A percentile compares a stretch with the other conserved stretches of the same genome.
phyloP scores from a whole-genome alignment of 768 basidiomycete genomes.

The Cystofilobasidium capitatum region DNA sequence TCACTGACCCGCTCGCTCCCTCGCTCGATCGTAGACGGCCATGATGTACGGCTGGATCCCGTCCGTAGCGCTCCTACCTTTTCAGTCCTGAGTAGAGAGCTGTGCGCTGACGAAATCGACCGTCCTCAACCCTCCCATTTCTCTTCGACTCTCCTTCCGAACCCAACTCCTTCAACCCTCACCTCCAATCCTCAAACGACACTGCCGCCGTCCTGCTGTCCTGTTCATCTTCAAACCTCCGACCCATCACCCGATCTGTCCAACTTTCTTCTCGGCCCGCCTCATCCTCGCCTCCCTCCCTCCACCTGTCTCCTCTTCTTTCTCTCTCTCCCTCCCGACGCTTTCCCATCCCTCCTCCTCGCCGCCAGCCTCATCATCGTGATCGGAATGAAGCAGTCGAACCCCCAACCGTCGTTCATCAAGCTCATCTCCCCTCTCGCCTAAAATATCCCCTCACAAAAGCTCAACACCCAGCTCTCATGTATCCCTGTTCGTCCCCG shows the following conservation, averaged over 20 bases:
- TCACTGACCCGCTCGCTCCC: not conserved
- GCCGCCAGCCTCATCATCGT: constrained; percentile 23
- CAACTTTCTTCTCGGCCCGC: not conserved
- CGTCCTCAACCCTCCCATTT: too few relatives aligned
- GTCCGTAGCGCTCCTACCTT: too few relatives aligned
- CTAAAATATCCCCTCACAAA: not conserved
- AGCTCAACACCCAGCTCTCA: too few relatives aligned
- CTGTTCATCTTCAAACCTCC: not conserved
- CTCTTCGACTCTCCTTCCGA: not conserved
- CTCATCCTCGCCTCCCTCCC: not conserved
- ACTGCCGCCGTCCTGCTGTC: not conserved
- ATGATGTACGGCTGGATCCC: constrained; percentile 28
- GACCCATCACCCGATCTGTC: not conserved
- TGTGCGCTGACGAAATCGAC: too few relatives aligned
- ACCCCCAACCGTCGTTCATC: constrained; percentile 27
- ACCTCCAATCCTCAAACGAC: too few relatives aligned
- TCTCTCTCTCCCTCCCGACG: not conserved
- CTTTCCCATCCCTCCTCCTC: not conserved
- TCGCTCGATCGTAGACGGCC: not conserved
- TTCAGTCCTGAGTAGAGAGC: too few relatives aligned
- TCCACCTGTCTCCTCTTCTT: not conserved
- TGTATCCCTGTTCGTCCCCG: too few relatives aligned
- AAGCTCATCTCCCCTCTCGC: constrained; percentile 26
- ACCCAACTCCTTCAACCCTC: not conserved
- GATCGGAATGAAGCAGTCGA: constrained; percentile 27